phyloP scores from a whole-genome alignment of 2,329 filamentous ascomycete species.

The Mycosphaerella sp. region DNA sequence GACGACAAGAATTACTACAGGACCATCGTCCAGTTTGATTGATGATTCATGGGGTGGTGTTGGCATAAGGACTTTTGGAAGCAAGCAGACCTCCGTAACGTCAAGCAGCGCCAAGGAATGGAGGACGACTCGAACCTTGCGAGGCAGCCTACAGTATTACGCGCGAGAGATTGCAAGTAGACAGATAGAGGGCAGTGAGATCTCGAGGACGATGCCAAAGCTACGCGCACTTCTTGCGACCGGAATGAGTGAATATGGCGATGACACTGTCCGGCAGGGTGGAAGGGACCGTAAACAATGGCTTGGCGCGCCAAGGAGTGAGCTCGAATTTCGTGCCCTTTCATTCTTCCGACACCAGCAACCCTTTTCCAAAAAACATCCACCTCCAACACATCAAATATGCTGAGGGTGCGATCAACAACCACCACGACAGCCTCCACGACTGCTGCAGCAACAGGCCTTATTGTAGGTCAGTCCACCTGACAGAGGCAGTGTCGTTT shows the following conservation, averaged over 20 bases:
- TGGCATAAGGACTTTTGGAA: not conserved
- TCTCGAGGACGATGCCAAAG: too few species aligned
- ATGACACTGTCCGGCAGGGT: not conserved
- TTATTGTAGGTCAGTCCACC: too few species aligned
- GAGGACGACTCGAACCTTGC: too few species aligned
- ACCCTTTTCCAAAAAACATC: not conserved
- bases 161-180: too few species aligned
- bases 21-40: not conserved
- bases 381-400: not conserved
- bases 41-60: not conserved
- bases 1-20: not conserved
- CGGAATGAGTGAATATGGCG: not conserved
- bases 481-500: too few species aligned
- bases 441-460: too few species aligned
- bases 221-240: not conserved
- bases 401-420: not conserved
- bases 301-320: not conserved
- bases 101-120: too few species aligned
- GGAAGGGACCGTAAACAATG: too few species aligned
- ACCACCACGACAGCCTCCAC: not conserved
- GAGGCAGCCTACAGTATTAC: too few species aligned
- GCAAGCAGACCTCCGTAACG: too few species aligned
- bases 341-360: not conserved
- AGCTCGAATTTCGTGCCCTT: not conserved
- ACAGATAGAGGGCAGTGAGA: too few species aligned